Evolutionary conservation across 768 basidiomycete species (phyloP).

Genomic region (Podaxis sp.): DNA sequence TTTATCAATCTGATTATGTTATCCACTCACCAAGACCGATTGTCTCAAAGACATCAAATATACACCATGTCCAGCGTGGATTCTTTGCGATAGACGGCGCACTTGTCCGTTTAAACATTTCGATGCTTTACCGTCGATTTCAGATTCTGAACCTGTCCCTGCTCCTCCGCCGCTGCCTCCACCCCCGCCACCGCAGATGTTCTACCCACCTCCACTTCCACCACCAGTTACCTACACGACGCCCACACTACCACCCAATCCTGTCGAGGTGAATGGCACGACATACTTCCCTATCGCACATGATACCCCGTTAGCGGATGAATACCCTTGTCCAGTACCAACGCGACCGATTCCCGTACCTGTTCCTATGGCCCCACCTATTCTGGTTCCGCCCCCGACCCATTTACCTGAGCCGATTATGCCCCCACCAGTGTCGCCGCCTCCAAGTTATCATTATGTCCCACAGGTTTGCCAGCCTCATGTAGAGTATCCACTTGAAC

Average conservation of each 20-base stretch:
- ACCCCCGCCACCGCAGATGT: neutral
- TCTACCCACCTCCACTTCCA: slow-evolving; percentile 12
- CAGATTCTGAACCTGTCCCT: neutral
- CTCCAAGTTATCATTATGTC: slow-evolving; percentile 1
- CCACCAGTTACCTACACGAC: neutral
- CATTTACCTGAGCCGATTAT: neutral
- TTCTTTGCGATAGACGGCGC: slow-evolving; percentile 21
- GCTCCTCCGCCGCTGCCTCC: slow-evolving; percentile 9
- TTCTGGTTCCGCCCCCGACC: neutral
- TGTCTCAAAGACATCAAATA: slow-evolving; percentile 25
- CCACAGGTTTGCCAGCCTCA: neutral
- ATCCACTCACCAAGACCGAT: neutral
- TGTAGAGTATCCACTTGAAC: neutral
- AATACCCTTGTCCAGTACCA: neutral
- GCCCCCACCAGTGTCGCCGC: neutral
- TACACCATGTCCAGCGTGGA: slow-evolving; percentile 31
- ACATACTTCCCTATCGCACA: slow-evolving; percentile 13
- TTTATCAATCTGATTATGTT: neutral
- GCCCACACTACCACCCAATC: neutral
- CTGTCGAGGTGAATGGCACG: slow-evolving; percentile 12
- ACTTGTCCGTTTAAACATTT: slow-evolving; percentile 26
- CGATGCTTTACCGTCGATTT: slow-evolving; percentile 2
- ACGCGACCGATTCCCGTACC: neutral
- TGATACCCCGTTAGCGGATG: neutral
- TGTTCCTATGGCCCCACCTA: slow-evolving; percentile 1